Base-by-base conservation (phyloP, 2,329 filamentous ascomycete genomes). In the Aspergillus sp. region DNA sequence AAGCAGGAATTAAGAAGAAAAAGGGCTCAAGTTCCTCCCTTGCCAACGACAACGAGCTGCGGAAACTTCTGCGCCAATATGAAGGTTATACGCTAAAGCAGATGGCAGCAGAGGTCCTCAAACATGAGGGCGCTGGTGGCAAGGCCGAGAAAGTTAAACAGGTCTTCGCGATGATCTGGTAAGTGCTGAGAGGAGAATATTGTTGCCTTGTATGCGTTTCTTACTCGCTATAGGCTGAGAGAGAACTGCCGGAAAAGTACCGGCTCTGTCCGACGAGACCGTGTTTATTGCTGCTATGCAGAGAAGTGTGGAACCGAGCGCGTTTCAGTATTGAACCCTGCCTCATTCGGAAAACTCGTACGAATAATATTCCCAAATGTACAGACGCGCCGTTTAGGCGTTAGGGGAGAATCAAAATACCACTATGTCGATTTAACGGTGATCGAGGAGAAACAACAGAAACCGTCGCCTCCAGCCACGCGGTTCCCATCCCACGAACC, bases 381-480 rank as follows among this genome's bases (percentile, higher is more conserved):
- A 20, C 93, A 96, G 76, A 99, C 95, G 33, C 85, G 95, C 58
- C 86, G 95, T 63, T 82, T 99, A 12, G 95, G 95, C 61, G 93
- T 98, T 47, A 87, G 95, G 53, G 95, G 95, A 63, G 93, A 98
- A 77, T 99, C 95, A 13, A 99, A 99, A 73, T 99, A 99, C 73
- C 95, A 99, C 75, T 99, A 99, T 60, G 79, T 81, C 48, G 79
- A 81, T 62, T 67, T 81, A 57, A 78, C 77, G 2, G 73, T 81
- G 44, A 75, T 77, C 27, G 76, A 78, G 56, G 75, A 77, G 59
- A 76, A 77, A 57, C 73, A 75, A 53, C 72, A 74, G 49, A 69
- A 70, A 58, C 66, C 64, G n/a, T 58, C 61, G 6, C 59, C 66
- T 7, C 59, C 70, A 45, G 69, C 64, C 17, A 60, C 66, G 5